Evolutionary conservation across 345 rosid genomes (phyloP).

Genomic region (Heritiera littoralis): DNA sequence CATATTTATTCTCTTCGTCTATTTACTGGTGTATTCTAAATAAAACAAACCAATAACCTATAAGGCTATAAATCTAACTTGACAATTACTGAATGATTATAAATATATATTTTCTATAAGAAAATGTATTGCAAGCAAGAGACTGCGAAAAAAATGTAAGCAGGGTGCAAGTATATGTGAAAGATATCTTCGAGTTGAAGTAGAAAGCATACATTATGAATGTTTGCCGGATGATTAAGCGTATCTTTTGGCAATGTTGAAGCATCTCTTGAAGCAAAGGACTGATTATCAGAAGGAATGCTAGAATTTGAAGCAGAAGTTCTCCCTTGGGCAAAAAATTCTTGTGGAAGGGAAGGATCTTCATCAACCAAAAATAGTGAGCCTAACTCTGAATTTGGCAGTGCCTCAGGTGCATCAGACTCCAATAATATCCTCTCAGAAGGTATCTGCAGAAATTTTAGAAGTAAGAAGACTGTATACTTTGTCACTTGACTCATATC

Average conservation of each 20-base stretch:
- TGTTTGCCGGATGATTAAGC: conserved; percentile 90
- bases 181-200: background rate
- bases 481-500: background rate
- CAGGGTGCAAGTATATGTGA: background rate
- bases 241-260: conserved; percentile 46
- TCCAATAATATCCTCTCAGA: conserved; percentile 81
- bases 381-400: conserved; percentile 53
- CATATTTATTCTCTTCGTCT: background rate
- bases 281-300: conserved; percentile 26
- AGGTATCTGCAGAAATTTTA: conserved; percentile 57
- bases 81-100: background rate
- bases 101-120: background rate
- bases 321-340: conserved; percentile 29
- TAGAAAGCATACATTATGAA: conserved; percentile 49
- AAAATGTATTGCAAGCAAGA: background rate
- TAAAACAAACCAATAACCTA: background rate
- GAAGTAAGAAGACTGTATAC: conserved; percentile 18
- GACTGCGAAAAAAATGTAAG: background rate
- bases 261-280: conserved; percentile 35
- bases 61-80: background rate
- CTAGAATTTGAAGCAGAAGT: conserved; percentile 22
- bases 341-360: conserved; percentile 45
- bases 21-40: background rate
- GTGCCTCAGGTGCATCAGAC: conserved; percentile 95
- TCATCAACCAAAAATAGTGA: conserved; percentile 50